A percentile compares a stretch with the other conserved stretches of the same genome.
Conservation (phyloP, 2,329 filamentous ascomycete genomes). For the Stachybotrys elegans region DNA sequence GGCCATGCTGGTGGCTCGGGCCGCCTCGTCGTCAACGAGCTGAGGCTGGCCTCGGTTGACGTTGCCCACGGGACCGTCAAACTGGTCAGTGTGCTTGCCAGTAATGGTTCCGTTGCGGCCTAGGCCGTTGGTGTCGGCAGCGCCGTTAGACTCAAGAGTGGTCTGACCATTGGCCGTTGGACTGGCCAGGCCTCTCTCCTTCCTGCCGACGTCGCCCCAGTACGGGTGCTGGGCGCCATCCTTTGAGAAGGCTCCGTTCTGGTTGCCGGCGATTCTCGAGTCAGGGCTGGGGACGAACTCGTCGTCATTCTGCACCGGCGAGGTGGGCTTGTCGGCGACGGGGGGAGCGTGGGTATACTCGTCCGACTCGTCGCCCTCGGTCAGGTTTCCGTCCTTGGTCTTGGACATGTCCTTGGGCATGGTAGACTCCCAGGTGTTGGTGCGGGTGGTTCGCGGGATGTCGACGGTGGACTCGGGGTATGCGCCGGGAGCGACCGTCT, state of each 20-base stretch:
- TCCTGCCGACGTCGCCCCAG: neutral
- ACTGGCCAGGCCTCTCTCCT: neutral
- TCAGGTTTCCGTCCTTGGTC: neutral
- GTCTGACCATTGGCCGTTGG: neutral
- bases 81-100: neutral
- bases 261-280: neutral
- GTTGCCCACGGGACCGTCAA: neutral
- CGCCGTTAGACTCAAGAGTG: neutral
- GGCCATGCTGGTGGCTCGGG: neutral
- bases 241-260: neutral
- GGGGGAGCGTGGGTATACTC: neutral
- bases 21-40: conserved; percentile 1
- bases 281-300: neutral
- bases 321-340: neutral
- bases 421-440: neutral
- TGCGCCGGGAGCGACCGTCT: neutral
- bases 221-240: neutral
- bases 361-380: neutral
- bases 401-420: neutral
- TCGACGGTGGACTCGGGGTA: neutral
- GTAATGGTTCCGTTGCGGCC: neutral
- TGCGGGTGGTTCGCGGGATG: neutral
- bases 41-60: neutral
- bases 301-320: neutral
- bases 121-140: neutral